phyloP scores from a whole-genome alignment of 129 eudicot species.

The Rutidosis leptorrhynchoides region DNA sequence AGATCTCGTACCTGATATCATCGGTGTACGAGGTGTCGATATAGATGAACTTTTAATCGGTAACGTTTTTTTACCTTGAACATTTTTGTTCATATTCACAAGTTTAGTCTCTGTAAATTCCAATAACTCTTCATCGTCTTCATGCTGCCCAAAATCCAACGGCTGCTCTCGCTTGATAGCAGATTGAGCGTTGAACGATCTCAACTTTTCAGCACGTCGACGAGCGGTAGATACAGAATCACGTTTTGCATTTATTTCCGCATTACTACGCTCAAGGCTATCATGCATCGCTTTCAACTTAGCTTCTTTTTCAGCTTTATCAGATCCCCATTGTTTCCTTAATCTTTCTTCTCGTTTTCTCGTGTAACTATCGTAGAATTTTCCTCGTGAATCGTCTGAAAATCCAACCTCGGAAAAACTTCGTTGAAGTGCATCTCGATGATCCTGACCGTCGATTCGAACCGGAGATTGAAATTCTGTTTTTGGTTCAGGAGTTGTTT shows the following conservation, averaged over 20 bases:
- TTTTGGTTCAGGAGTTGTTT: slow-evolving; percentile 18
- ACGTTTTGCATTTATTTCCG: slow-evolving; percentile 69
- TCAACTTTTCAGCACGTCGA: slow-evolving; percentile 71
- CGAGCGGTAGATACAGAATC: slow-evolving; percentile 52
- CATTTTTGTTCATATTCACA: slow-evolving; percentile 29
- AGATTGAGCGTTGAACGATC: slow-evolving; percentile 57
- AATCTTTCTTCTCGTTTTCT: slow-evolving; percentile 83
- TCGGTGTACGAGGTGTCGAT: slow-evolving; percentile 61
- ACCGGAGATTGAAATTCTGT: slow-evolving; percentile 31
- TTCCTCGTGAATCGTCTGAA: slow-evolving; percentile 67
- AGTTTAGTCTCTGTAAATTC: slow-evolving; percentile 49
- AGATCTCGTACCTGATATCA: slow-evolving; percentile 47
- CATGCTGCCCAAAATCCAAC: slow-evolving; percentile 61
- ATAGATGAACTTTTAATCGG: slow-evolving; percentile 46
- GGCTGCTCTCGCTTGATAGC: slow-evolving; percentile 55
- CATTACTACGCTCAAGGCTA: slow-evolving; percentile 61
- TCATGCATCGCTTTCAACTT: slow-evolving; percentile 82
- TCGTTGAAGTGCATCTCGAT: slow-evolving; percentile 36
- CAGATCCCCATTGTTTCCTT: slow-evolving; percentile 81
- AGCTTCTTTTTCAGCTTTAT: slow-evolving; percentile 82
- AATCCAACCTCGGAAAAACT: slow-evolving; percentile 44
- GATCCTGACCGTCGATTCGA: slow-evolving; percentile 44
- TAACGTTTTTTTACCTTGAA: slow-evolving; percentile 50
- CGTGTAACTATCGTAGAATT: slow-evolving; percentile 65
- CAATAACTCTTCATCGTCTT: slow-evolving; percentile 67